Conservation (phyloP, 306 rosid species). For the Castanea mollissima region DNA sequence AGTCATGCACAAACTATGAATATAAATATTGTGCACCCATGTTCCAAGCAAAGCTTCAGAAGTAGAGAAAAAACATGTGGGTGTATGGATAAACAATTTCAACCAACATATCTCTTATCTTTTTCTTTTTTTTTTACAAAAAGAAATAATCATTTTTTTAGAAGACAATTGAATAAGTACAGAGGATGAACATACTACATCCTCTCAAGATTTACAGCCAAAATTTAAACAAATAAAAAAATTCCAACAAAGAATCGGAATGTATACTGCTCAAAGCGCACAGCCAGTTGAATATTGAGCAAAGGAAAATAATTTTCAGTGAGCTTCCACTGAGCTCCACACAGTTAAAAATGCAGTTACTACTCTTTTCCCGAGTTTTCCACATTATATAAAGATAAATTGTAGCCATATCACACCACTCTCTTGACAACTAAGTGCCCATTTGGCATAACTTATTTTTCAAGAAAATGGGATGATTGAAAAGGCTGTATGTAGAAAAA, state of each 20-base stretch:
- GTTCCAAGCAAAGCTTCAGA: not conserved
- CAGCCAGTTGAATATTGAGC: not conserved
- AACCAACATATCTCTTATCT: not conserved
- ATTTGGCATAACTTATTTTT: no score
- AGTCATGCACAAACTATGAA: not conserved
- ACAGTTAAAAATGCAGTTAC: not conserved
- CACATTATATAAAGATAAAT: not conserved
- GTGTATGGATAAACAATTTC: not conserved
- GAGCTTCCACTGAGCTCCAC: not conserved
- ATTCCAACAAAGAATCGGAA: not conserved
- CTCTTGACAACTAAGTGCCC: no score
- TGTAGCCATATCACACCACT: no score
- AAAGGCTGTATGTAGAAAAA: no score
- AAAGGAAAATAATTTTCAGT: not conserved
- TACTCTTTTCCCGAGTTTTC: not conserved
- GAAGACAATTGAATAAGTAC: not conserved
- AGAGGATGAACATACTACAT: not conserved
- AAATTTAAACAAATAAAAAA: not conserved
- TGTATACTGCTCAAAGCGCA: not conserved
- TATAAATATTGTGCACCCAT: not conserved
- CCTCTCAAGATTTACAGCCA: not conserved
- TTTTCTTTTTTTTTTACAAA: not conserved
- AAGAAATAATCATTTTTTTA: not conserved
- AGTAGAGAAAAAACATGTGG: not conserved
- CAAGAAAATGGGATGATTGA: no score